Evolutionary conservation across 225 moss, liverwort and hornwort species (phyloP).

Genomic region (Neckera pumila): DNA sequence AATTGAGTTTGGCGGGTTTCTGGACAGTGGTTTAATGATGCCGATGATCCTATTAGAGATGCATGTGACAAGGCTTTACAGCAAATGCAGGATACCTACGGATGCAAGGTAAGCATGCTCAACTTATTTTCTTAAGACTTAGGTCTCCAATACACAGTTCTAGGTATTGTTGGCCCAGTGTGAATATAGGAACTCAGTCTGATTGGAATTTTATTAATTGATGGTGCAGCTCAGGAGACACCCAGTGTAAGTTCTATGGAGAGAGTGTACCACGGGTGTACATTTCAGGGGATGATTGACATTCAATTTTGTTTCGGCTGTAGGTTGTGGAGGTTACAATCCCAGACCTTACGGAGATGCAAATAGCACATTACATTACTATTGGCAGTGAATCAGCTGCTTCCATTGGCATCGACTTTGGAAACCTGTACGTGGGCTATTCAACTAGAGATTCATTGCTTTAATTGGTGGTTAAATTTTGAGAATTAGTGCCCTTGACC

Average conservation of each 20-base stretch:
- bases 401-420: slow-evolving; percentile 41
- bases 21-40: slow-evolving; percentile 71
- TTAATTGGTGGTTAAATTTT: neutral
- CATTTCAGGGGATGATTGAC: neutral
- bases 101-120: slow-evolving; percentile 41
- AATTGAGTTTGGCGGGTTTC: neutral
- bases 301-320: neutral
- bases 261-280: neutral
- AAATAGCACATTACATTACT: slow-evolving; percentile 65
- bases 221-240: neutral
- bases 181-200: neutral
- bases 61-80: slow-evolving; percentile 50
- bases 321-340: slow-evolving; percentile 62
- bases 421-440: slow-evolving; percentile 16
- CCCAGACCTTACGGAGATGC: slow-evolving; percentile 71
- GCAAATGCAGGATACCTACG: slow-evolving; percentile 40
- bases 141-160: neutral
- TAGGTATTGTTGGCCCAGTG: neutral
- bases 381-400: slow-evolving; percentile 61
- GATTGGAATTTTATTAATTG: neutral
- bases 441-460: too few relatives aligned
- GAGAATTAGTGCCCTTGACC: neutral
- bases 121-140: neutral
- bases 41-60: slow-evolving; percentile 38
- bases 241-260: neutral